phyloP scores from a whole-genome alignment of 345 rosid genomes.

The Streptanthus diversifolius region DNA sequence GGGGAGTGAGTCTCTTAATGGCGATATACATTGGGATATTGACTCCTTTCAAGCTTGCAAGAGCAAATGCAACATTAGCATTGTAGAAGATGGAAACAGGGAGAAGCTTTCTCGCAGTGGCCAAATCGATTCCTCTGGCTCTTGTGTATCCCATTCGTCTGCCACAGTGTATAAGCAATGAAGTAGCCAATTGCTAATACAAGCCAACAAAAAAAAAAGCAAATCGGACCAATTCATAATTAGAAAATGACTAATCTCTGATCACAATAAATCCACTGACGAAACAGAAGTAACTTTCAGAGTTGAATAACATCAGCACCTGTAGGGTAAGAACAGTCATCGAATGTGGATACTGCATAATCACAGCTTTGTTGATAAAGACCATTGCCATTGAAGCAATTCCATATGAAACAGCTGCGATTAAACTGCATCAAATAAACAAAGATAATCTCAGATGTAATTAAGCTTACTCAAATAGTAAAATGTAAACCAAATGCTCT shows the following conservation, averaged over 20 bases:
- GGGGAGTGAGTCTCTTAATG: constrained; percentile 92
- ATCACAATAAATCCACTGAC: not conserved
- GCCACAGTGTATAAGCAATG: constrained; percentile 76
- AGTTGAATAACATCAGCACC: constrained; percentile 38
- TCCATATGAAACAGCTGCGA: constrained; percentile 85
- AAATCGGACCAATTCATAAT: not conserved
- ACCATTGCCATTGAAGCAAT: constrained; percentile 98
- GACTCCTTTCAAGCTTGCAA: constrained; percentile 97
- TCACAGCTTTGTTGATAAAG: constrained; percentile 85
- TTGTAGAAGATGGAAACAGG: constrained; percentile 87
- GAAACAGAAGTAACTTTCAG: not conserved
- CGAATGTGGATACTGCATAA: constrained; percentile 79
- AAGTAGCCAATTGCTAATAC: constrained; percentile 80
- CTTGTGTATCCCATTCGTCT: constrained; percentile 62
- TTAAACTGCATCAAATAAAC: constrained; percentile 48
- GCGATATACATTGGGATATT: constrained; percentile 99
- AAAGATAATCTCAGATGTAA: not conserved
- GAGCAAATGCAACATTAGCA: constrained; percentile 94
- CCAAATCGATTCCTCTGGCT: constrained; percentile 55
- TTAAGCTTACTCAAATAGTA: not conserved
- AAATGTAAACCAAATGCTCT: not conserved
- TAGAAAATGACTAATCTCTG: constrained; percentile 1
- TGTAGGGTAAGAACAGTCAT: constrained; percentile 89
- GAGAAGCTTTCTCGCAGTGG: constrained; percentile 71
- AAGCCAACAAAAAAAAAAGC: constrained; percentile 13